Conservation (phyloP, 371 early-diverging fungal species). For the Mucor piriformis region DNA sequence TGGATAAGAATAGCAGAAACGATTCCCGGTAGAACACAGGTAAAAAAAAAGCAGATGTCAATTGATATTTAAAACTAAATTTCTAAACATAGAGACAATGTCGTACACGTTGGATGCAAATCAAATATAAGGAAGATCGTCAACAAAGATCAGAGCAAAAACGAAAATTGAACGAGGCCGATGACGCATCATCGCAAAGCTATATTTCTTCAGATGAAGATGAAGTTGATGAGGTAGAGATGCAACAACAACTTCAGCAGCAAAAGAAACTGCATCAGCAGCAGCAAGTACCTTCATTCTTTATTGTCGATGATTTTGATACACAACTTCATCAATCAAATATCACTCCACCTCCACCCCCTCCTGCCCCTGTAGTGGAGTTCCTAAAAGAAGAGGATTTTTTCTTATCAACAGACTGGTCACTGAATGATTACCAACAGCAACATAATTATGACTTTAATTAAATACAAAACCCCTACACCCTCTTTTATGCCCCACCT, state of each 20-base stretch:
- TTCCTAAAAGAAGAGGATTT: conserved; percentile 26
- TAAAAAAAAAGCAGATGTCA: not conserved
- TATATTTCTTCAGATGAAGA: conserved; percentile 31
- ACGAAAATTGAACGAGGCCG: conserved; percentile 4
- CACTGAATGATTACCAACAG: conserved; percentile 18
- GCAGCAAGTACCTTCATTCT: conserved; percentile 20
- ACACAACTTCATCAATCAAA: conserved; percentile 13
- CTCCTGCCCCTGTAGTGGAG: conserved; percentile 13
- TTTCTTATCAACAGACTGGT: conserved; percentile 26
- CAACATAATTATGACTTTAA: conserved; percentile 11
- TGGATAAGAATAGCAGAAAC: conserved; percentile 77
- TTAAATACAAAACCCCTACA: conserved; percentile 1
- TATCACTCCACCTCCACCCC: not conserved
- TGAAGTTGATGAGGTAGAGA: conserved; percentile 17
- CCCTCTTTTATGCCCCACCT: not conserved
- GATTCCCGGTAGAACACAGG: conserved; percentile 70
- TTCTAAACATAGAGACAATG: conserved; percentile 58
- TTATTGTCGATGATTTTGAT: conserved; percentile 32
- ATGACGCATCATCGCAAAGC: conserved; percentile 28
- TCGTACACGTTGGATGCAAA: conserved; percentile 71
- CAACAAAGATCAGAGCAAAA: conserved; percentile 25
- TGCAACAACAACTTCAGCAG: not conserved
- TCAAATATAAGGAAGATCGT: conserved; percentile 55
- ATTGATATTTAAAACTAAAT: not conserved
- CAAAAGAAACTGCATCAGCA: conserved; percentile 6